These are phyloP conservation scores for Claviceps pusilla DNA, from an alignment of 2,329 filamentous ascomycete genomes.

Conservation along the genomic window DNA sequence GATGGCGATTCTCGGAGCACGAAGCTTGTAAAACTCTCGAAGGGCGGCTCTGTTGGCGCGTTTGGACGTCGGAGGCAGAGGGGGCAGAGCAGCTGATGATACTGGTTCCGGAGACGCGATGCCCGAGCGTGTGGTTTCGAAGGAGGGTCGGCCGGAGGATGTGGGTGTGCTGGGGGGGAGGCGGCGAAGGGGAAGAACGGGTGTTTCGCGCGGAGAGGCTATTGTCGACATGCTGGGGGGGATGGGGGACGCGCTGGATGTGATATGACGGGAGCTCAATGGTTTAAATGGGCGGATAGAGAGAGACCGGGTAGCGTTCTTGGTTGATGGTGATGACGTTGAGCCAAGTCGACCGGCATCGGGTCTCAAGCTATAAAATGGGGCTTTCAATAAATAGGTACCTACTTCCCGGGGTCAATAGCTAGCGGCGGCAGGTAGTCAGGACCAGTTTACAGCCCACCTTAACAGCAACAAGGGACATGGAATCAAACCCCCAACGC, in stretches of 20 bases:
- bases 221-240: slow-evolving; percentile 45
- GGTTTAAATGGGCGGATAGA: neutral
- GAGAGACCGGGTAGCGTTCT: neutral
- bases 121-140: slow-evolving; percentile 49
- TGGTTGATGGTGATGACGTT: neutral
- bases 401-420: too few species aligned
- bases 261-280: neutral
- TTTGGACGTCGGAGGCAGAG: slow-evolving; percentile 22
- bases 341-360: neutral
- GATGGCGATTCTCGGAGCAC: slow-evolving; percentile 30
- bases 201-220: slow-evolving; percentile 43
- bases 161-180: slow-evolving; percentile 47
- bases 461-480: neutral
- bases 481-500: too few species aligned
- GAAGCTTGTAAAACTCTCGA: slow-evolving; percentile 84
- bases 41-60: slow-evolving; percentile 69
- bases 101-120: slow-evolving; percentile 33
- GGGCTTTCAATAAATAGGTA: too few species aligned
- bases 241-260: neutral
- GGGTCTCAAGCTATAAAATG: neutral
- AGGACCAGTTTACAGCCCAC: too few species aligned
- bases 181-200: slow-evolving; percentile 35
- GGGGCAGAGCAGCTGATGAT: slow-evolving; percentile 16
- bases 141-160: slow-evolving; percentile 60
- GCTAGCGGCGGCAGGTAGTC: too few species aligned